Percentiles rank a stretch among this genome's conserved stretches.
phyloP scores from a whole-genome alignment of 2,329 filamentous ascomycete species.

The Helicocarpus griseus region DNA sequence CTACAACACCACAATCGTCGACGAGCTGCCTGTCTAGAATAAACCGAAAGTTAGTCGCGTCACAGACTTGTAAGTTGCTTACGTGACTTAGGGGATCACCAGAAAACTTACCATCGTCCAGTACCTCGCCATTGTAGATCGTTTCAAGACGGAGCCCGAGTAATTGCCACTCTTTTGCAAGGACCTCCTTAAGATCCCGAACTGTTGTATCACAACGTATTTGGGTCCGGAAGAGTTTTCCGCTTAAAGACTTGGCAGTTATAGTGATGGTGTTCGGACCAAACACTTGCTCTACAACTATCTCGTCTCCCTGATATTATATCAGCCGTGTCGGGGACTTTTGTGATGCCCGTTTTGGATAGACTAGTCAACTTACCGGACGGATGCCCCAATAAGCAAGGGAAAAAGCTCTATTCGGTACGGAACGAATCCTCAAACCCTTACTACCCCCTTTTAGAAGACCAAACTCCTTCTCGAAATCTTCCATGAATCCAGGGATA shows the following conservation, averaged over 20 bases:
- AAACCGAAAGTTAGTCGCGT: not conserved
- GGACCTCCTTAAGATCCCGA: slow-evolving; percentile 3
- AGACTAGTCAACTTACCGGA: not conserved
- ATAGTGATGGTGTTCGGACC: not conserved
- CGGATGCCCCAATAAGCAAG: not conserved
- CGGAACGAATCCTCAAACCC: not conserved
- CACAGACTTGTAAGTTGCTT: too few relatives aligned
- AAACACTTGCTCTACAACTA: not conserved
- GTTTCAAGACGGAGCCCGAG: not conserved
- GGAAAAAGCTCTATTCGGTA: not conserved
- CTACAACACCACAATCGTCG: too few relatives aligned
- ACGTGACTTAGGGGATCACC: too few relatives aligned
- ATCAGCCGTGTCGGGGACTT: not conserved
- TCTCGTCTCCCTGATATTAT: not conserved
- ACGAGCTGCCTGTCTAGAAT: too few relatives aligned
- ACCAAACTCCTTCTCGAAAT: not conserved
- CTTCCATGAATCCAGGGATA: not conserved
- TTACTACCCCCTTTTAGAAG: not conserved
- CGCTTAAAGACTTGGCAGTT: slow-evolving; percentile 8
- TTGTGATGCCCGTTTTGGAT: too few relatives aligned
- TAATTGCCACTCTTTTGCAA: slow-evolving; percentile 5
- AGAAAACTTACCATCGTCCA: not conserved
- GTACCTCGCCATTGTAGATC: not conserved
- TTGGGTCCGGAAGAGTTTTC: slow-evolving; percentile 5
- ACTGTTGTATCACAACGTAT: not conserved